phyloP scores from a whole-genome alignment of 306 rosid genomes.

The Ziziphus jujuba region DNA sequence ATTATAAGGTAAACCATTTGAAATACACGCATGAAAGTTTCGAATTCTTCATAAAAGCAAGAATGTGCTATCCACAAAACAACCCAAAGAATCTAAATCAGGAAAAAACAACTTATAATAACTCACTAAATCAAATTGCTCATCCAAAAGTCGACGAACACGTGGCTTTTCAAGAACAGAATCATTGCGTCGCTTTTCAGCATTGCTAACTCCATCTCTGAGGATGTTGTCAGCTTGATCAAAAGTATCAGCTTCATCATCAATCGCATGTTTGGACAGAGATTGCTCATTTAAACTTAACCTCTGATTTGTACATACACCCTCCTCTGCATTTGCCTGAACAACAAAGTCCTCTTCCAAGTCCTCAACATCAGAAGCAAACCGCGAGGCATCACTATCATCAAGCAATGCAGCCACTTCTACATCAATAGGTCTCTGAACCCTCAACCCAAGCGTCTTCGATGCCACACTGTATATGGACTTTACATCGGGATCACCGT shows the following conservation, averaged over 20 bases:
- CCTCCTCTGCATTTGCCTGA: slow-evolving; percentile 62
- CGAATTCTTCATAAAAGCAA: no score
- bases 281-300: slow-evolving; percentile 22
- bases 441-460: slow-evolving; percentile 55
- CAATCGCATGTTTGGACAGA: slow-evolving; percentile 17
- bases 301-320: neutral
- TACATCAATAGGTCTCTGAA: slow-evolving; percentile 82
- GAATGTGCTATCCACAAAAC: neutral
- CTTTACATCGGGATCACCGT: slow-evolving; percentile 43
- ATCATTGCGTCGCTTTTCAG: slow-evolving; percentile 13
- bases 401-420: slow-evolving; percentile 85
- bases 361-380: slow-evolving; percentile 86
- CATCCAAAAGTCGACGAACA: slow-evolving; percentile 67
- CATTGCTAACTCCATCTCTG: slow-evolving; percentile 17
- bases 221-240: slow-evolving; percentile 24
- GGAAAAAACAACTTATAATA: neutral
- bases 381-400: slow-evolving; percentile 64
- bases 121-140: slow-evolving; percentile 82
- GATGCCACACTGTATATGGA: slow-evolving; percentile 57
- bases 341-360: slow-evolving; percentile 91
- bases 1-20: no score
- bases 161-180: slow-evolving; percentile 50
- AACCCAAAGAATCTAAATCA: neutral
- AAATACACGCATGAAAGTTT: no score
- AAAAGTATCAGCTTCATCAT: slow-evolving; percentile 21